Evolutionary conservation across 2,329 filamentous ascomycete genomes (phyloP), one percentile per base, ranked within the genome.

Genomic region (Plectosphaerella sp.): DNA sequence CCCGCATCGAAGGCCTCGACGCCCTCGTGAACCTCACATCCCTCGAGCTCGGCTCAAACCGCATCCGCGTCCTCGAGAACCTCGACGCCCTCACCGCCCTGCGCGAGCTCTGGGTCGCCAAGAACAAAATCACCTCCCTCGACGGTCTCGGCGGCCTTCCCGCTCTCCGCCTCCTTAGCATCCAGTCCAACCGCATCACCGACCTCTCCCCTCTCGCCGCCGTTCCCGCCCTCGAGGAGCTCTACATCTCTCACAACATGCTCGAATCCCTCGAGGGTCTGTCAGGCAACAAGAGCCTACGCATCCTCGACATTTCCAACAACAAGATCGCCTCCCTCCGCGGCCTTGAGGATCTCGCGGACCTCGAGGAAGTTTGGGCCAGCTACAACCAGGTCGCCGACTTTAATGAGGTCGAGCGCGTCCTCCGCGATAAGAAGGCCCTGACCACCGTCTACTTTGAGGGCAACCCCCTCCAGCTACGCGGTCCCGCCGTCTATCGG

Each of bases 211-310:
- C 91, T 3, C 81, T 99, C 16, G 80, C 81, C n/a, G 76, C 83
- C 10, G 82, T 93, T 1, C 79, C 83, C 5, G 82, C 84, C 48
- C 84, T 99, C 0, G 90, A 97, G 70, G 94, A 99, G 70, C 80
- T 99, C 12, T 97, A 99, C 72, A 87, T 97, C 59, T 95, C 91
- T 5, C 91, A 99, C 76, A 99, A 99, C 67, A 83, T 87, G n/a
- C 78, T 99, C 46, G 86, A 85, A 16, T 83, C 84, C 2, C 78
- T 97, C 11, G 79, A 83, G 2, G 91, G 91, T 0, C 77, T 97
- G 3, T 82, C 88, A 61, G 66, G 73, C 53, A 87, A 86, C 64
- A 68, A 73, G 3, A 82, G 83, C 45, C 80, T 99, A 39, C 84
- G 83, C 35, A 84, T 93, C 7, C 75, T 99, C 45, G 94, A 99